Base-by-base conservation (phyloP, 306 rosid species). In the Lagenaria siceraria region DNA sequence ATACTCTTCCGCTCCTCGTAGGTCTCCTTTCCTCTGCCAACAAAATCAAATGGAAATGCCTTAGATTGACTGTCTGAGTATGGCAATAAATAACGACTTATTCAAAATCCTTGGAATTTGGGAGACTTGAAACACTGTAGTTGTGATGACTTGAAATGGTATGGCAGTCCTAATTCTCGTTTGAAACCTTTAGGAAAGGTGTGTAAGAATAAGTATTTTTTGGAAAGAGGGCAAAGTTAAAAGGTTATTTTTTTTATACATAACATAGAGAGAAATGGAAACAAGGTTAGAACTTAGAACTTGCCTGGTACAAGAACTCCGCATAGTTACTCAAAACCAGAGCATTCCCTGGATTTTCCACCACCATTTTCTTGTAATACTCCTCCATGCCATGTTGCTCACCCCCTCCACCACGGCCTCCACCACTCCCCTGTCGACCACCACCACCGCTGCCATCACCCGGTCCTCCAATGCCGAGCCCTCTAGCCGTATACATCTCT, bases 311-410 rank as follows among this genome's bases (percentile, higher is more conserved):
- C 76, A 95, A 42, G 78, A 83, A 89, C 7, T 88, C 84, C 36
- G 99, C 99, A 85, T 92, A 92, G 73, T 95, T 95, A 76, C 97
- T 84, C 24, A 92, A 87, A 76, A 92, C 87, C 87, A 95, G 85
- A 2, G 99, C 80, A 70, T 88, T 84, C 8, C 92, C 92, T 1
- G 97, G 99, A 83, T 92, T 89, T 86, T 87, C 89, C 80, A 86
- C 84, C 54, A 92, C 87, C 96, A 89, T 83, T 75, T 66, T 90
- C 88, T 85, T 89, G 80, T 92, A 83, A 71, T 89, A 81, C 79
- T 84, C 93, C 75, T 92, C 97, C 78, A 83, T 87, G 13, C 61
- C 88, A 36, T 68, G 80, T 18, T 84, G 88, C 66, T 86, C 88
- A 15, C 91, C 89, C 22, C 85, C 86, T n/a, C 85, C 74, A 0